These are phyloP conservation scores for Musa beccarii DNA, from an alignment of 176 grass and related monocot genomes.

Conservation along the genomic window DNA sequence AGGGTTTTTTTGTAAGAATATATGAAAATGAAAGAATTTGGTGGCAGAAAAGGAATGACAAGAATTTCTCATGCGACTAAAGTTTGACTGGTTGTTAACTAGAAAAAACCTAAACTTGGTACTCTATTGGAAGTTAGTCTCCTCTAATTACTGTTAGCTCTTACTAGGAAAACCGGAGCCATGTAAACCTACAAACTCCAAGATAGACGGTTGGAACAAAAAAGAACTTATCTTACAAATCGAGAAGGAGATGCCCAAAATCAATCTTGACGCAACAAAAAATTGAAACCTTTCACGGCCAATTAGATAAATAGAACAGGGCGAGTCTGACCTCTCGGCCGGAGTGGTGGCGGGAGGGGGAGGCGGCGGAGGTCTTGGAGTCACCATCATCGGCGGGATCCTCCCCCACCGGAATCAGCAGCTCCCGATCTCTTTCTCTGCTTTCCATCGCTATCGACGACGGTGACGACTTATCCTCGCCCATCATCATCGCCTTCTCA, in stretches of 20 bases:
- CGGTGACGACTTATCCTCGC: slow-evolving; percentile 38
- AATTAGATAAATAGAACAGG: not conserved
- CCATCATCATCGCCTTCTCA: slow-evolving; percentile 26
- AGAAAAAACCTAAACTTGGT: no score
- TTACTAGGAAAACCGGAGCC: no score
- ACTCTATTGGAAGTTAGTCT: no score
- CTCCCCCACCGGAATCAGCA: slow-evolving; percentile 27
- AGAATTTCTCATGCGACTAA: no score
- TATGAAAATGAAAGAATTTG: no score
- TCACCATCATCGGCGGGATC: slow-evolving; percentile 30
- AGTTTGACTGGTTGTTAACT: no score
- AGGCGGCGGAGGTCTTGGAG: slow-evolving; percentile 32
- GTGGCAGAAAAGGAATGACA: no score
- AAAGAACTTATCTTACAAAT: not conserved
- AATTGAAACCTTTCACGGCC: not conserved
- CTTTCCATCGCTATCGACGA: slow-evolving; percentile 27
- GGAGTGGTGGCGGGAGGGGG: slow-evolving; percentile 19
- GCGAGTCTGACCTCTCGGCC: slow-evolving; percentile 36
- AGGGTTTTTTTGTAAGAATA: no score
- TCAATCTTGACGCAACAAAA: not conserved
- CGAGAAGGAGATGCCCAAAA: not conserved
- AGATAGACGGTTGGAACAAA: no score
- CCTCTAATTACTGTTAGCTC: no score
- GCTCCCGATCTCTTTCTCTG: slow-evolving; percentile 43
- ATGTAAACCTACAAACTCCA: no score